Evolutionary conservation across 495 filamentous ascomycete genomes (phyloP), one percentile per base, ranked within the genome.

Genomic region (Penicillium odoratum): DNA sequence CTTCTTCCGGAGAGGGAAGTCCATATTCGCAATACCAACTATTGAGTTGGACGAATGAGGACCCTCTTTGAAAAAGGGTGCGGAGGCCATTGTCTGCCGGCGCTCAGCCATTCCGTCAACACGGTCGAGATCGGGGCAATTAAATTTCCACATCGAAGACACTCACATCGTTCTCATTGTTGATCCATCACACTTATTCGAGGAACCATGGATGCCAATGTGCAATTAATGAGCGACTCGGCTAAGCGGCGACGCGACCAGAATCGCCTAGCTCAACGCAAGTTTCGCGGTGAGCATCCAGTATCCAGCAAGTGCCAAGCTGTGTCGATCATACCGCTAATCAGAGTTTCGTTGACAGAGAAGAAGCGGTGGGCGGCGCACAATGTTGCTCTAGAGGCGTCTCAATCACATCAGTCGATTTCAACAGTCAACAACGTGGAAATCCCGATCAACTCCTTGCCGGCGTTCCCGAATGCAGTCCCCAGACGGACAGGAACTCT

Each of bases 261-360:
- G 30, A 51, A 51, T 15, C 29, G 48, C 9, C 11, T 51, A 7
- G 48, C 48, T 13, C 48, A 51, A n/a, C 29, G 48, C 28, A 51
- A 51, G 13, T 51, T 36, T 8, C 48, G 48, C 30, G 30, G 48
- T 51, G 30, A 51, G 48, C 36, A 7, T 11, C 6, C 9, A 11
- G 15, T 15, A 13, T 48, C 25, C 16, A 21, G 21, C 21, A 21
- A 21, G 21, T 21, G 21, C 21, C 21, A 21, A 21, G 21, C 2
- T 21, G 21, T 21, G 21, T 21, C 21, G 21, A 21, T 21, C 21
- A 21, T 21, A 1, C 21, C 21, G 21, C 21, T 21, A 2, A 21
- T 21, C 21, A 2, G 47, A 0, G 26, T 31, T 7, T 7, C 28
- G 13, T 15, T 49, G 9, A 31, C 21, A 51, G 48, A 51, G 48